Base-by-base conservation (phyloP, 306 rosid genomes). In the Hippophae tibetana region DNA sequence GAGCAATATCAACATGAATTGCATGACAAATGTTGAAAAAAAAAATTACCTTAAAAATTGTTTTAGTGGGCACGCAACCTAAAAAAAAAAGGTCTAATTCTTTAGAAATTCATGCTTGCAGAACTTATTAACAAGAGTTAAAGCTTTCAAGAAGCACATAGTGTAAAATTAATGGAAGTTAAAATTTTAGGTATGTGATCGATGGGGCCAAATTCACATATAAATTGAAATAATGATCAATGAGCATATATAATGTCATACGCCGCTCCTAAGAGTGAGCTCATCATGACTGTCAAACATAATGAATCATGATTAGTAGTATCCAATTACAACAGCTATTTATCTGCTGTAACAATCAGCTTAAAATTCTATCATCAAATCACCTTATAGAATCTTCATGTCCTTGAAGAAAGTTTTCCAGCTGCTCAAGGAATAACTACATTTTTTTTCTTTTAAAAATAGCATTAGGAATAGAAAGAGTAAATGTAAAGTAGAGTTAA, bases 361-460 rank as follows among this genome's bases (percentile, higher is more conserved):
- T 58, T 13, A 54, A 42, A 54, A 69, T 62, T 54, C 56, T 42
- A 14, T 42, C 53, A 67, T 26, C 52, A 60, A 45, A 62, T 41
- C 63, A 92, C 99, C 97, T 93, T 72, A 93, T 80, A 67, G 97
- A 82, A 64, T 78, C 74, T 81, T 86, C 95, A 77, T 75, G 80
- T 81, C 93, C 99, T 75, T 86, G 90, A 78, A 92, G 86, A 76
- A 89, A 90, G 77, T 75, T 74, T 40, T 92, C 96, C 85, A 92
- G 88, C 82, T 85, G 97, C 95, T 88, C 99, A 71, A 88, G 82
- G 81, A 88, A 92, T 84, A 88, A 62, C 99, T 92, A 94, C 63
- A 79, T 74, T 7, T 50, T 38, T 18, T 18, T 18, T 18, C 18
- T 52, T 63, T 74, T 48, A 23, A 23, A 77, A 68, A 65, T 13